These are phyloP conservation scores for Rosa persica DNA, from an alignment of 306 rosid species.

Conservation along the genomic window DNA sequence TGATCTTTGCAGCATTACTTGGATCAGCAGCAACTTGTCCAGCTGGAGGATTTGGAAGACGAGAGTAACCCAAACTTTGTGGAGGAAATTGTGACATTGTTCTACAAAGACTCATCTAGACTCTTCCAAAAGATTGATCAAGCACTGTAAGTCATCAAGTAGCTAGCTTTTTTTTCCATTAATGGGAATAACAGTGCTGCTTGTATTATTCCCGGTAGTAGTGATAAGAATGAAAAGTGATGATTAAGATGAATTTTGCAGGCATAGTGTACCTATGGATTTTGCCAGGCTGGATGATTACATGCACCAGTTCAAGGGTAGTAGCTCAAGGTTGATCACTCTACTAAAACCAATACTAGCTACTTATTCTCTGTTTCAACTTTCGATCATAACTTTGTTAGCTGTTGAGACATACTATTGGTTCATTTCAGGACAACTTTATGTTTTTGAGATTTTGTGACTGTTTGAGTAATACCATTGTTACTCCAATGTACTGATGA, in stretches of 20 bases:
- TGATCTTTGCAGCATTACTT: conserved; percentile 51
- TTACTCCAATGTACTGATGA: conserved; percentile 4
- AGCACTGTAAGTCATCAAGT: conserved; percentile 45
- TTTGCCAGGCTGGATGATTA: conserved; percentile 53
- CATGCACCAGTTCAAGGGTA: conserved; percentile 87
- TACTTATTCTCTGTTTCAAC: neutral
- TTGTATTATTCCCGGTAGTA: neutral
- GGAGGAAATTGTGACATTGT: conserved; percentile 72
- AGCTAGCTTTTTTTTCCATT: neutral
- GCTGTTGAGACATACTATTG: neutral
- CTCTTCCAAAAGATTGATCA: conserved; percentile 59
- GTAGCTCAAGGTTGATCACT: conserved; percentile 61
- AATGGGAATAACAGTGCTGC: conserved; percentile 4
- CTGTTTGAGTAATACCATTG: neutral
- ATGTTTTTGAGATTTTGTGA: neutral
- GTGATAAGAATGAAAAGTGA: neutral
- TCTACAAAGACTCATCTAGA: conserved; percentile 62
- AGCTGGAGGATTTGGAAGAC: conserved; percentile 80
- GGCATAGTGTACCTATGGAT: conserved; percentile 44
- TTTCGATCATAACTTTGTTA: neutral
- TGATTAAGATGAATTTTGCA: conserved; percentile 13
- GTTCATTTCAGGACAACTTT: neutral
- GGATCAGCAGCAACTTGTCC: conserved; percentile 68
- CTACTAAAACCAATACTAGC: neutral
- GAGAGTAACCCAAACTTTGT: conserved; percentile 71